Base-by-base conservation (phyloP, 305 asterid species). In the Coffea humblotiana region DNA sequence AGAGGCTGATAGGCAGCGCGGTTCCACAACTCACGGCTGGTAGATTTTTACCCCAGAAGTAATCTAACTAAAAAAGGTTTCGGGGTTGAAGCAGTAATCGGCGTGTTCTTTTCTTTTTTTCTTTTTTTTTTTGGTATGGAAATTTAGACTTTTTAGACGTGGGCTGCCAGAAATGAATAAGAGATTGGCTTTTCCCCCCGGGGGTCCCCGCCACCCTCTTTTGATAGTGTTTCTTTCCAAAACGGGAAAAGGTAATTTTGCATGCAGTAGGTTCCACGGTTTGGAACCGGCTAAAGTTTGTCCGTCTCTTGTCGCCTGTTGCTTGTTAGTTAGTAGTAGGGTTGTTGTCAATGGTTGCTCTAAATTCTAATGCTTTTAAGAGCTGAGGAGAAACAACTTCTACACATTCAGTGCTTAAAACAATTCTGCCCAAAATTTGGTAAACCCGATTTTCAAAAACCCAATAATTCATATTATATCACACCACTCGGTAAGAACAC, bases 1-100 rank as follows among this genome's bases (percentile, higher is more conserved):
- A 71, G 86, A 80, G 74, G 83, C 75, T 35, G 82, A 85, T 11
- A 40, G 77, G 37, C 65, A 49, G 67, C 47, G 23, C 0, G 2
- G 32, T 14, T 54, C 72, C 1, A 1, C 9, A 61, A 16, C 37
- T n/a, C 11, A 74, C 47, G 78, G 83, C 29, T 82, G 82, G 77
- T 82, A 82, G 52, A 48, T 70, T 25, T 40, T 37, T 8, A 19
- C 61, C 16, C 3, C 54, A 10, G 3, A 52, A 52, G 58, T 13
- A 12, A 10, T 52, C 3, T 4, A 52, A 52, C 2, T 9, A 14
- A 27, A 66, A 66, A 40, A 40, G 5, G 25, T 35, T 67, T 67
- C 43, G 72, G 72, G 12, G 12, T 67, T 32, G 16, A 12, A 45
- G 10, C 29, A 40, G 43, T 40, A 5, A 40, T 3, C 43, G 43